Evolutionary conservation across 192 early-diverging fungal genomes (phyloP), one percentile per base, ranked within the genome.

Genomic region (Helicostylum pulchrum): DNA sequence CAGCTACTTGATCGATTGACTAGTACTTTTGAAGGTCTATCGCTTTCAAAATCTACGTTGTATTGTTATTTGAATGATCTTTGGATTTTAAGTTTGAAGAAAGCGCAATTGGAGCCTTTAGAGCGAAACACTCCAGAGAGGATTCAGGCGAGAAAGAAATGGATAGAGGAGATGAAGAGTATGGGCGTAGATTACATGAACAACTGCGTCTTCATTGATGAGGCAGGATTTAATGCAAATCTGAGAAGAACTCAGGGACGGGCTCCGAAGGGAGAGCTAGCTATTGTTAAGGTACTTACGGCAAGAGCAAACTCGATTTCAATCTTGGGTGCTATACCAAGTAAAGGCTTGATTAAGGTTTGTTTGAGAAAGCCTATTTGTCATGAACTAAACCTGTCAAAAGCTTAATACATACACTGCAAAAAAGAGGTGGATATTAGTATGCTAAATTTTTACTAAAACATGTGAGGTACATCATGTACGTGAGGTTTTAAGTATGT

Each of bases 121-220:
- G 36, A 64, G 10, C 15, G 39, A 52, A 48, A 48, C 17, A 5
- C 4, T 5, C 0, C 12, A 19, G 12, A 17, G 17, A 48, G 12
- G 8, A 55, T n/a, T 15, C 7, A n/a, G 8, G 34, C 54, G 20
- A 53, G 49, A 7, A n/a, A 58, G 30, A 26, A 67, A 30, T 52
- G 65, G 56, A 34, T 59, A 12, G 58, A 46, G 20, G 4, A 43
- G 45, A 26, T 21, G 19, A 61, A 30, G 21, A 44, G 21, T 4
- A 50, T 32, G 0, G 55, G 52, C 39, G 48, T 67, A 11, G 48
- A 59, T 23, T 67, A 59, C 19, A 59, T 45, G 32, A 67, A 20
- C 8, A 67, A 67, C 46, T 39, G 65, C 23, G 48, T 52, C 2
- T 67, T 67, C 48, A 46, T 67, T 43, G 65, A 67, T 31, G 47